Percentiles rank a stretch among this genome's conserved stretches.
Conservation (phyloP, 257 asterid species). For the Jasminum sambac region DNA sequence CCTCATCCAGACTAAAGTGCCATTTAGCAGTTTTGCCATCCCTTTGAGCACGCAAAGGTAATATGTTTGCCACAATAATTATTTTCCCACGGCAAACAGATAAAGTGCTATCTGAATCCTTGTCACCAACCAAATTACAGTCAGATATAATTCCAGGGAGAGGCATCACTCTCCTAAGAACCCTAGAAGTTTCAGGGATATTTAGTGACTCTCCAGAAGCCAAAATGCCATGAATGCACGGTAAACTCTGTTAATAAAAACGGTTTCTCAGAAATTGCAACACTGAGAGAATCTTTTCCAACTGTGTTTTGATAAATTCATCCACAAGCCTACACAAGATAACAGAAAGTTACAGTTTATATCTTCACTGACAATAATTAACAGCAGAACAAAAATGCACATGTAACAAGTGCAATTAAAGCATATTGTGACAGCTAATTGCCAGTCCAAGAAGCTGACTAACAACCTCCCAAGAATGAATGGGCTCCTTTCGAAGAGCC, state of each 20-base stretch:
- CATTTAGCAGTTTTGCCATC: conserved; percentile 35
- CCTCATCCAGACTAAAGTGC: conserved; percentile 43
- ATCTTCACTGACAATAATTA: not conserved
- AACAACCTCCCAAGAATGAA: not conserved
- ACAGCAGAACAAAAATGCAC: not conserved
- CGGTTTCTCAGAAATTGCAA: not conserved
- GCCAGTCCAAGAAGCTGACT: not conserved
- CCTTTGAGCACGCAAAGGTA: conserved; percentile 42
- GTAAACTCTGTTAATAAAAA: not conserved
- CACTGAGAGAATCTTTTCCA: not conserved
- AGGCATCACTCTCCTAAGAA: conserved; percentile 40
- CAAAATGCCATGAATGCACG: conserved; percentile 32
- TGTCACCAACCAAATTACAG: conserved; percentile 33
- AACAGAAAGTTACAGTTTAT: not conserved
- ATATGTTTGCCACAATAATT: conserved; percentile 46
- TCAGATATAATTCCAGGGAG: conserved; percentile 44
- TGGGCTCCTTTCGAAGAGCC: not conserved
- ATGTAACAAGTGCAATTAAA: not conserved
- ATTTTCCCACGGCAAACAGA: conserved; percentile 31
- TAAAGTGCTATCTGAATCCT: conserved; percentile 37
- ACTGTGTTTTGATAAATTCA: not conserved
- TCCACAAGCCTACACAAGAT: conserved; percentile 1
- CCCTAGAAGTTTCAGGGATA: conserved; percentile 42
- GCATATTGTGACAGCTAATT: not conserved
- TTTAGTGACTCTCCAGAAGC: conserved; percentile 30